phyloP scores from a whole-genome alignment of 2,329 filamentous ascomycete genomes.

The Coleophoma crateriformis region DNA sequence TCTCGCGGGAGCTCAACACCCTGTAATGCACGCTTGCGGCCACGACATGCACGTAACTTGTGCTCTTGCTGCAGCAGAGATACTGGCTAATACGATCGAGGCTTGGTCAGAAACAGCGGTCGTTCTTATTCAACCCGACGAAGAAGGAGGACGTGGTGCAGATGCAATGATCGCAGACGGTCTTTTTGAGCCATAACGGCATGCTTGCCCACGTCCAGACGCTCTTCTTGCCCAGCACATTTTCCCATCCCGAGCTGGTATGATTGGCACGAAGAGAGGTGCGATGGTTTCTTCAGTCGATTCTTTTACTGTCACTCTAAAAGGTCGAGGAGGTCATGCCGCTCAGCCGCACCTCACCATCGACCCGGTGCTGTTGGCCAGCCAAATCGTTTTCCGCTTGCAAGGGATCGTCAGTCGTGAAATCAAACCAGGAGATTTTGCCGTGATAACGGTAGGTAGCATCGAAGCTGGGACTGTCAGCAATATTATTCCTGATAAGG shows the following conservation, averaged over 20 bases:
- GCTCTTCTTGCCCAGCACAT: slow-evolving; percentile 47
- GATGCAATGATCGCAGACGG: slow-evolving; percentile 54
- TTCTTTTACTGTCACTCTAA: not conserved
- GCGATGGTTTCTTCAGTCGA: not conserved
- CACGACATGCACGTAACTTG: slow-evolving; percentile 49
- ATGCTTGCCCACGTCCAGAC: slow-evolving; percentile 37
- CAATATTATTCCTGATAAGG: not conserved
- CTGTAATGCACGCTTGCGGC: slow-evolving; percentile 53
- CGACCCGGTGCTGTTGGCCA: slow-evolving; percentile 1
- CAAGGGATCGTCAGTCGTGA: slow-evolving; percentile 2
- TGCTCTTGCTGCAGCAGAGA: slow-evolving; percentile 41
- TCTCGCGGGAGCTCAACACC: slow-evolving; percentile 36
- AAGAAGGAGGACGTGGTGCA: slow-evolving; percentile 51
- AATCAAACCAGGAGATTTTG: not conserved
- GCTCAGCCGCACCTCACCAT: not conserved
- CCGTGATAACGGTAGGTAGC: not conserved
- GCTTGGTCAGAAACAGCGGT: slow-evolving; percentile 51
- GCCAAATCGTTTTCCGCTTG: not conserved
- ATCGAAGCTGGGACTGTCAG: not conserved
- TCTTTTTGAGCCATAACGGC: slow-evolving; percentile 30
- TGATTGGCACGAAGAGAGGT: not conserved
- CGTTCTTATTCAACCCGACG: slow-evolving; percentile 53
- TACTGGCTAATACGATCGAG: slow-evolving; percentile 33
- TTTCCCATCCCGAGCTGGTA: not conserved
- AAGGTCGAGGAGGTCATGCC: not conserved